Percentiles rank a stretch among this genome's conserved stretches.
These are phyloP conservation scores for Serendipita vermifera DNA, from an alignment of 768 basidiomycete genomes.

Conservation along the genomic window DNA sequence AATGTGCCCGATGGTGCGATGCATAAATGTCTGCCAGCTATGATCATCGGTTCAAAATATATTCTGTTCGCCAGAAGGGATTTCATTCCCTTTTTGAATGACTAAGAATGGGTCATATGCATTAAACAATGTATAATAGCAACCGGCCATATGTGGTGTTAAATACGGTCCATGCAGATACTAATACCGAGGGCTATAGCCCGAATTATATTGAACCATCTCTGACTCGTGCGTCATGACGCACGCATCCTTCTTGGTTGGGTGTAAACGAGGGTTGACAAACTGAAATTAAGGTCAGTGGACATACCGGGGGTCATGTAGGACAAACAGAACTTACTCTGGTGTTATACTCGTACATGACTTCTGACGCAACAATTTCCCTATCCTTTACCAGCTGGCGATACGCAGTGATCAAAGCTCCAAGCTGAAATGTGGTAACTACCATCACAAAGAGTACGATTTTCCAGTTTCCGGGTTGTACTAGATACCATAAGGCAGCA, in stretches of 20 bases:
- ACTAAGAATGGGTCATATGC: too few relatives aligned
- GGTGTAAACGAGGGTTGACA: constrained; percentile 69
- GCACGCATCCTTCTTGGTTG: constrained; percentile 60
- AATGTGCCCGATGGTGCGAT: too few relatives aligned
- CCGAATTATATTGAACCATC: constrained; percentile 31
- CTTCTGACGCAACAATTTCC: constrained; percentile 61
- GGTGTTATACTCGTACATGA: constrained; percentile 73
- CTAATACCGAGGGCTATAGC: too few relatives aligned
- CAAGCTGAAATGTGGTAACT: constrained; percentile 40
- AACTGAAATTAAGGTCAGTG: constrained; percentile 37
- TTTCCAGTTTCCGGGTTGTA: constrained; percentile 63
- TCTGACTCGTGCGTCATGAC: constrained; percentile 82
- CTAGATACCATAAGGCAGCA: constrained; percentile 57
- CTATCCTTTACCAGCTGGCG: constrained; percentile 58
- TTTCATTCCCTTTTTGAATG: too few relatives aligned
- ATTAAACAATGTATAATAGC: too few relatives aligned
- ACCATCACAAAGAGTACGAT: constrained; percentile 56
- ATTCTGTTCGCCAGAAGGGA: too few relatives aligned
- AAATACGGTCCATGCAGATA: too few relatives aligned
- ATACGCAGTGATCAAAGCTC: constrained; percentile 42
- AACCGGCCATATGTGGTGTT: too few relatives aligned
- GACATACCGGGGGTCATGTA: not conserved
- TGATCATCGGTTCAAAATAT: too few relatives aligned
- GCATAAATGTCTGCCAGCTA: too few relatives aligned
- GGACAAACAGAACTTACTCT: constrained; percentile 36